Evolutionary conservation across 192 early-diverging fungal species (phyloP), one percentile per base, ranked within the genome.

Genomic region (Endogone sp.): DNA sequence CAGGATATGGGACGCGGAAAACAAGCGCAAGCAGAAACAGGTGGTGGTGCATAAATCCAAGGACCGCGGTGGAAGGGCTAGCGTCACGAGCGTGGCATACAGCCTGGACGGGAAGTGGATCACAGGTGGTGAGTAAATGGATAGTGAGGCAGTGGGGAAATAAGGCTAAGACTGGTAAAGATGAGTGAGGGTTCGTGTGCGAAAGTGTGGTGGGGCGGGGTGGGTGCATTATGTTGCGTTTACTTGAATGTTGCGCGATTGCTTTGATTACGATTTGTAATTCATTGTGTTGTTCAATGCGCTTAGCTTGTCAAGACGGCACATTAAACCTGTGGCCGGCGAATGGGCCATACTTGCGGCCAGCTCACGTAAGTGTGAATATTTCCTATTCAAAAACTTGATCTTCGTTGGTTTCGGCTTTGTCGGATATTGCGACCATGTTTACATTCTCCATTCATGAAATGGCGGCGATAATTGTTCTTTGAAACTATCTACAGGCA

Each of bases 1-100:
- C 58, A 85, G 90, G 63, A 79, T 93, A 31, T 99, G 97, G 97
- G 88, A 95, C 71, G 84, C 87, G 9, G 89, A 91, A 32, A 82
- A 85, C 55, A 84, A 87, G 54, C 75, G 82, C 3, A 84, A 84
- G 49, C 92, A 95, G 49, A 91, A 88, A 62, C 77, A 88, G 21
- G 92, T 95, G 3, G 87, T 97, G 64, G 84, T 89, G 3, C 85
- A 90, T 22, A 93, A 90, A 67, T 88, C 90, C 0, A 89, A 86
- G 54, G 82, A 82, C 22, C 83, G 89, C 1, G 91, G 92, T 22
- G 86, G 89, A 3, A 77, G 89, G 37, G 86, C 89, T 6, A 67
- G 87, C 11, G 86, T 95, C 4, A 92, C 92, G 1, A 80, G 94
- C 0, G 81, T 88, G 8, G 68, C 81, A 2, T 96, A 90, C 70